Evolutionary conservation across 352 stramenopile species (phyloP).

Genomic region (Pythium apleroticum): DNA sequence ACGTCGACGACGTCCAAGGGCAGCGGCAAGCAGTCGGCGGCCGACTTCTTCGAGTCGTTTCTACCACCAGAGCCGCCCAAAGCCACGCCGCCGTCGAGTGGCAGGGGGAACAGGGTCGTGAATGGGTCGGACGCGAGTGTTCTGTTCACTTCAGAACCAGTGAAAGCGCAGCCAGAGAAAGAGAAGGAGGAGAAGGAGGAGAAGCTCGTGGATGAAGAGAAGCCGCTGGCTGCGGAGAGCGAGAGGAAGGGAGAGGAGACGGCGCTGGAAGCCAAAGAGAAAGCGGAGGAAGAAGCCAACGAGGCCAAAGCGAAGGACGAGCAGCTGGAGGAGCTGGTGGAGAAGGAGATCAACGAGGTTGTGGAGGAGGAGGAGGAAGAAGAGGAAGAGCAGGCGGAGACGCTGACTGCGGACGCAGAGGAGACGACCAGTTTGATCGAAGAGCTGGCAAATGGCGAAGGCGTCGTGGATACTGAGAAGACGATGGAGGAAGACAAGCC

Average conservation of each 20-base stretch:
- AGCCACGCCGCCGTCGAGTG: background rate
- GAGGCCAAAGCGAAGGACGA: background rate
- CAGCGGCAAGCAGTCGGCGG: background rate
- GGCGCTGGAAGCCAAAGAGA: background rate
- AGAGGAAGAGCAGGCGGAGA: background rate
- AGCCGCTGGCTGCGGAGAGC: background rate
- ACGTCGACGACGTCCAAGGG: conserved; percentile 15
- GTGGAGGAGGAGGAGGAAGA: background rate
- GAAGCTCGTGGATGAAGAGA: background rate
- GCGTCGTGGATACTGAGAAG: background rate
- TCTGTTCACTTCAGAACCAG: background rate
- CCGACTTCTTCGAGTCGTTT: conserved; percentile 25
- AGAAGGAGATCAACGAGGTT: background rate
- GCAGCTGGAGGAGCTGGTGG: background rate
- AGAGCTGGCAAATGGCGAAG: background rate
- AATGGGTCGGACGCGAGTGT: background rate
- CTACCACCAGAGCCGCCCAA: conserved; percentile 1
- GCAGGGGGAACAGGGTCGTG: background rate
- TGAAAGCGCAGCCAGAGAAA: background rate
- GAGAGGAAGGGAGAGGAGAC: background rate
- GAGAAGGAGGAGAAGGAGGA: background rate
- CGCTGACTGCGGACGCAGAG: background rate
- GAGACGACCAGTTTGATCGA: background rate
- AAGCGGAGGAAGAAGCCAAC: background rate
- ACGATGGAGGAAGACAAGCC: background rate